Evolutionary conservation across 352 stramenopile species (phyloP), one percentile per base, ranked within the genome.

Genomic region (Phytophthora megakarya): DNA sequence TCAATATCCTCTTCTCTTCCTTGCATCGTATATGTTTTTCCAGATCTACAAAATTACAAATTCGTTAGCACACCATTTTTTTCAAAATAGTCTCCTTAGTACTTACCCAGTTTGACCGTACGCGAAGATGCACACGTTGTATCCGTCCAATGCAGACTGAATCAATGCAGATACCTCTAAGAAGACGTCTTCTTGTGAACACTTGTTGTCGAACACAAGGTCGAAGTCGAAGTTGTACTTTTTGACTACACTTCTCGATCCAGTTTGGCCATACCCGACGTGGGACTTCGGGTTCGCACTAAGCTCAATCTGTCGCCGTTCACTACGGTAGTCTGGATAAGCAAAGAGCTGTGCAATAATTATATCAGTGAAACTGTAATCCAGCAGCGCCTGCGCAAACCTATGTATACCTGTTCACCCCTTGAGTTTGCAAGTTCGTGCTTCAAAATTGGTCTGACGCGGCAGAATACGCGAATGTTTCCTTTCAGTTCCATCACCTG

Each of bases 221-320:
- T 99, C 97, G 67, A 99, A 99, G 44, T 97, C 92, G 66, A 99
- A 99, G 38, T 68, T 83, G 67, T 93, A 93, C 73, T 93, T 93
- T 53, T 96, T 96, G 44, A 88, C 65, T 0, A 84, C 66, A 18
- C 86, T 78, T 11, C 67, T 76, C 8, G 60, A 48, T 26, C 70
- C 65, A 44, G 76, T 86, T 59, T 91, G 84, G 0, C 76, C 84
- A 43, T 95, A 95, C 30, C 85, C 80, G n/a, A 86, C 68, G 37
- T 93, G 87, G 1, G 84, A 76, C 26, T 78, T 81, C 5, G 84
- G 67, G 28, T 80, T 83, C 13, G 84, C 83, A 15, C 80, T 68
- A 7, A 95, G 70, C 28, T 94, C 87, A 46, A 95, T 89, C 30
- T 90, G 80, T 10, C 82, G 70, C 12, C 86, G 70, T 47, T 93